These are phyloP conservation scores for Isoetes taiwanensis DNA, from an alignment of 75 land plant species.

Conservation along the genomic window DNA sequence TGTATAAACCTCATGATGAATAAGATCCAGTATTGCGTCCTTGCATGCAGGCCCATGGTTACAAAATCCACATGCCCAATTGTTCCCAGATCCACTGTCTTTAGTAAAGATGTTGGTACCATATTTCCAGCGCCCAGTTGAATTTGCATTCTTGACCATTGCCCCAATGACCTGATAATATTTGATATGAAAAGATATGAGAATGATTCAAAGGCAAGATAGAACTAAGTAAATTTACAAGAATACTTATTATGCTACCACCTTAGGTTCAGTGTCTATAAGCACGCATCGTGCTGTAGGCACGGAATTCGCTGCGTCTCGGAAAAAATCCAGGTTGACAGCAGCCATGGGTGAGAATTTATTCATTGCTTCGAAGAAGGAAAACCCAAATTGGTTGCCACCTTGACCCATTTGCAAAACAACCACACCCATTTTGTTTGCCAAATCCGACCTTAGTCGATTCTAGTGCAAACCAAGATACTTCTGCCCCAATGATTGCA, in stretches of 20 bases:
- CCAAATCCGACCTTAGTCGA: background rate
- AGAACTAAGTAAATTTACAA: background rate
- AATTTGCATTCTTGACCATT: slow-evolving; percentile 10
- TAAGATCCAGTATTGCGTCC: slow-evolving; percentile 16
- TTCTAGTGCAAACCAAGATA: too few relatives aligned
- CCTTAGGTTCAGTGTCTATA: slow-evolving; percentile 28
- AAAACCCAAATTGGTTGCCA: slow-evolving; percentile 17
- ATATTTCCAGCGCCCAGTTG: slow-evolving; percentile 13
- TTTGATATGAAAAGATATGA: background rate
- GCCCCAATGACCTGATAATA: slow-evolving; percentile 13
- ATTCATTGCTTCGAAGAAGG: slow-evolving; percentile 17
- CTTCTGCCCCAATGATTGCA: too few relatives aligned
- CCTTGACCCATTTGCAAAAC: slow-evolving; percentile 31
- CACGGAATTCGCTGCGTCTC: slow-evolving; percentile 9
- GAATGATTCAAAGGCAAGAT: background rate
- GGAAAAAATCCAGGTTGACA: slow-evolving; percentile 14
- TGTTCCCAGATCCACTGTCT: slow-evolving; percentile 31
- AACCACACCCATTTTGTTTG: slow-evolving; percentile 14
- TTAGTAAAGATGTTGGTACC: slow-evolving; percentile 13
- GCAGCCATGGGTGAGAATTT: background rate
- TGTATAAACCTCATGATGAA: slow-evolving; percentile 25
- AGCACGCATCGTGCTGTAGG: slow-evolving; percentile 21
- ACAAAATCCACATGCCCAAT: slow-evolving; percentile 29
- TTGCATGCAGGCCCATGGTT: slow-evolving; percentile 20
- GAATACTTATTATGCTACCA: background rate